Base-by-base conservation (phyloP, 148 eudicot genomes). In the Chenopodium quinoa region DNA sequence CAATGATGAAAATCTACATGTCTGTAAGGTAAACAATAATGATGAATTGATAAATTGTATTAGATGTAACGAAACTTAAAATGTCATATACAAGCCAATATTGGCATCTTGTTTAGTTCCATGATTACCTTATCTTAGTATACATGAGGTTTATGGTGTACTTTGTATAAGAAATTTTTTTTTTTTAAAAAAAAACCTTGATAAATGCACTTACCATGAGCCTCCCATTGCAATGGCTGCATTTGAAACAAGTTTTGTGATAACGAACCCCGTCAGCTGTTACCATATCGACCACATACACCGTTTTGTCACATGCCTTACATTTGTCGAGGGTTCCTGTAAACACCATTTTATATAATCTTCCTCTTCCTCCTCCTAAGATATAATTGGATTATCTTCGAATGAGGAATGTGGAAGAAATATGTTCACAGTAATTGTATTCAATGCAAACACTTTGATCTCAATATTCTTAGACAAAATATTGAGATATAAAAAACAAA, bases 231-330 rank as follows among this genome's bases (percentile, higher is more conserved):
- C 98, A 95, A 3, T 91, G 91, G 68, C 84, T 87, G 85, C 98
- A 95, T 86, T 84, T 91, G 87, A 95, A 95, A 86, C 98, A 95
- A 64, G 80, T 88, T 60, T 85, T 93, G 71, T 95, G 97, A 80
- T 92, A 93, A 74, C 90, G 83, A 75, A 88, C 79, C 19, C 98
- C 97, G 79, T 95, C 96, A 16, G 97, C 88, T 1, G 93, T 82
- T 20, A 93, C 25, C 96, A 90, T 80, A 44, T 95, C 98, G 22
- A 89, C 87, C 67, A 93, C 86, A 77, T 95, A 86, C 5, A 95
- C 96, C 2, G 90, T 90, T 58, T 95, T 93, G n/a, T 95, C 97
- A 73, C 98, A 95, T 13, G 88, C 89, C 74, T 90, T 92, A 88
- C 98, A 95, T 92, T 93, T 95, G 71, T 93, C 91, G 20, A 71